Percentiles rank a stretch among this genome's conserved stretches.
These are phyloP conservation scores for Talaromyces sp. DNA, from an alignment of 2,329 filamentous ascomycete species.

Conservation along the genomic window DNA sequence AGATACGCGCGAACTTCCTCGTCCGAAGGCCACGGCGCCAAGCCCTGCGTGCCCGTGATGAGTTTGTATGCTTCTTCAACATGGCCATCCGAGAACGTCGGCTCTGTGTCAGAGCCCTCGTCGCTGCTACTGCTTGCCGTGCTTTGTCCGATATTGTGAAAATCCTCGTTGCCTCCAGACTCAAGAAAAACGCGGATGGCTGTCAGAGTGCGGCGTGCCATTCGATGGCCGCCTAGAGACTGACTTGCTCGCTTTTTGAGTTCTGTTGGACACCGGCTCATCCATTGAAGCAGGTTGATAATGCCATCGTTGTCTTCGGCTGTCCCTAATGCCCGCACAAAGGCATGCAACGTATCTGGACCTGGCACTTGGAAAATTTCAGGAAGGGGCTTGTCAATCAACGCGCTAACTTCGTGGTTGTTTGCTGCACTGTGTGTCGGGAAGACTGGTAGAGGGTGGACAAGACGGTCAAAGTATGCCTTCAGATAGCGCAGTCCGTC, in stretches of 20 bases:
- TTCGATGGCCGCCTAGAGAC: conserved; percentile 28
- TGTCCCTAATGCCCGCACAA: conserved; percentile 36
- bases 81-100: conserved; percentile 21
- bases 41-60: conserved; percentile 26
- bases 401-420: not conserved
- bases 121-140: not conserved
- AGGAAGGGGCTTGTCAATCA: conserved; percentile 18
- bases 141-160: not conserved
- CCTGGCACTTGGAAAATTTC: conserved; percentile 29
- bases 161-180: conserved; percentile 13
- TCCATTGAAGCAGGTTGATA: conserved; percentile 37
- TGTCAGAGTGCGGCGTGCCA: conserved; percentile 35
- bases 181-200: conserved; percentile 38
- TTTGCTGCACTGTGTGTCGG: not conserved
- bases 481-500: conserved; percentile 29
- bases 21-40: conserved; percentile 38
- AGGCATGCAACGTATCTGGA: conserved; percentile 36
- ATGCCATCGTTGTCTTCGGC: conserved; percentile 36
- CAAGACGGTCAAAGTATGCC: conserved; percentile 29
- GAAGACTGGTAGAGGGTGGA: conserved; percentile 19
- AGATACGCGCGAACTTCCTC: conserved; percentile 35
- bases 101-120: not conserved
- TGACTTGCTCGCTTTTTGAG: conserved; percentile 32
- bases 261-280: conserved; percentile 27
- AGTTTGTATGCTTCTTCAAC: conserved; percentile 33